Evolutionary conservation across 2,329 filamentous ascomycete genomes (phyloP), one percentile per base, ranked within the genome.

Genomic region (Microcera coccophila): DNA sequence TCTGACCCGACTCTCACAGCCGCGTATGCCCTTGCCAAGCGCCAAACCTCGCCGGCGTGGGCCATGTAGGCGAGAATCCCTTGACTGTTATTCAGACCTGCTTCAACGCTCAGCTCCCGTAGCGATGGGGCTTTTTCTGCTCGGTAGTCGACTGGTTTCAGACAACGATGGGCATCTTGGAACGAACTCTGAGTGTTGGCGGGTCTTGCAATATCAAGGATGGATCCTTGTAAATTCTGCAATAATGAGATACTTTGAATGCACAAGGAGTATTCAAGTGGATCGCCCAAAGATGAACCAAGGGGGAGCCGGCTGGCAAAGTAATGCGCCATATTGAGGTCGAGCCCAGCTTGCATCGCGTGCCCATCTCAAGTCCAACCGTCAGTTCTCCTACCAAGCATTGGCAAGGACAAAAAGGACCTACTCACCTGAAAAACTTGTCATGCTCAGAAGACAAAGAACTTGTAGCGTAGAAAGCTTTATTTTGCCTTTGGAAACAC

Each of bases 31-130:
- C 70, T 64, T 10, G 70, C 70, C 47, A 70, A 70, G 31, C 69
- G 67, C 64, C 74, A 78, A 1, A 70, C 68, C 41, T 74, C 67
- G 36, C 68, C 71, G 8, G 76, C 56, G 43, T 55, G 68, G 2
- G 61, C 49, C 1, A 68, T 66, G 48, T 74, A 76, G 3, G 67
- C 65, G 8, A 73, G 54, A 17, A 14, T 14, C 24, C n/a, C n/a
- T n/a, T n/a, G 24, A 14, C 9, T 9, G 14, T 14, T 28, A 28
- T 14, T 14, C 24, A 28, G 24, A 28, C 9, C 9, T 28, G 24
- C 24, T 28, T 14, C 24, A 28, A 28, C 9, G n/a, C n/a, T n/a
- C n/a, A n/a, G n/a, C n/a, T n/a, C n/a, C n/a, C n/a, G n/a, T n/a
- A n/a, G n/a, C n/a, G n/a, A n/a, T n/a, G n/a, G n/a, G n/a, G n/a